Percentiles rank a stretch among this genome's conserved stretches.
These are phyloP conservation scores for Tricholoma terreum DNA, from an alignment of 768 basidiomycete genomes.

Conservation along the genomic window DNA sequence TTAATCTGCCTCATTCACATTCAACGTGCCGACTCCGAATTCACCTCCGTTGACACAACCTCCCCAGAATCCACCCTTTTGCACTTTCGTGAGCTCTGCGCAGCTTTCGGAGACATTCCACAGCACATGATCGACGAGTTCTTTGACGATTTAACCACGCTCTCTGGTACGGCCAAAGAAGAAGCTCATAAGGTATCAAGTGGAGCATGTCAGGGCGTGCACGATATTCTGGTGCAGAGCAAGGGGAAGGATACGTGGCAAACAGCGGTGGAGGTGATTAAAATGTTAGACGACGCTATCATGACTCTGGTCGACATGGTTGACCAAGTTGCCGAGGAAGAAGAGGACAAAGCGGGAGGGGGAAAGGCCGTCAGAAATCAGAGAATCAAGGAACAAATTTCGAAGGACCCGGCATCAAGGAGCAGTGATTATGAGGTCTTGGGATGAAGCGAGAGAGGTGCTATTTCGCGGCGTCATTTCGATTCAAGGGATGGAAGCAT, in stretches of 20 bases:
- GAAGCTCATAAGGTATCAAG: conserved; percentile 25
- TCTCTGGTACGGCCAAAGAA: conserved; percentile 14
- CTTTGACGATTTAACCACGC: conserved; percentile 7
- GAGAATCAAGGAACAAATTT: conserved; percentile 23
- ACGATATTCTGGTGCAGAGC: conserved; percentile 21
- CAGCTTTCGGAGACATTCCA: conserved; percentile 21
- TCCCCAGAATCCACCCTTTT: conserved; percentile 17
- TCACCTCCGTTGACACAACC: conserved; percentile 23
- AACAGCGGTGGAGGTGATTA: conserved; percentile 20
- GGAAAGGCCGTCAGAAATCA: conserved; percentile 23
- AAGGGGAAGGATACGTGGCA: conserved; percentile 20
- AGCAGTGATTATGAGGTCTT: conserved; percentile 28
- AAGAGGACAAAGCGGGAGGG: conserved; percentile 22
- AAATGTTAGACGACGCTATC: conserved; percentile 16
- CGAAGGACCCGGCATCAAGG: conserved; percentile 16
- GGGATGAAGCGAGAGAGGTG: conserved; percentile 13
- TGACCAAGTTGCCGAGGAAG: conserved; percentile 17
- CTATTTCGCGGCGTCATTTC: background rate
- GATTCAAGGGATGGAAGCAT: background rate
- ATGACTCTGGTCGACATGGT: conserved; percentile 20
- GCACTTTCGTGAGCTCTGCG: conserved; percentile 28
- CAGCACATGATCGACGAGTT: conserved; percentile 13
- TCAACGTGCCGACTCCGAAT: conserved; percentile 27
- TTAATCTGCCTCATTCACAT: conserved; percentile 28
- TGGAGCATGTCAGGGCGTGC: conserved; percentile 26